phyloP scores from a whole-genome alignment of 1,139 yeast species.

The Yamadazyma atmosphaerica region DNA sequence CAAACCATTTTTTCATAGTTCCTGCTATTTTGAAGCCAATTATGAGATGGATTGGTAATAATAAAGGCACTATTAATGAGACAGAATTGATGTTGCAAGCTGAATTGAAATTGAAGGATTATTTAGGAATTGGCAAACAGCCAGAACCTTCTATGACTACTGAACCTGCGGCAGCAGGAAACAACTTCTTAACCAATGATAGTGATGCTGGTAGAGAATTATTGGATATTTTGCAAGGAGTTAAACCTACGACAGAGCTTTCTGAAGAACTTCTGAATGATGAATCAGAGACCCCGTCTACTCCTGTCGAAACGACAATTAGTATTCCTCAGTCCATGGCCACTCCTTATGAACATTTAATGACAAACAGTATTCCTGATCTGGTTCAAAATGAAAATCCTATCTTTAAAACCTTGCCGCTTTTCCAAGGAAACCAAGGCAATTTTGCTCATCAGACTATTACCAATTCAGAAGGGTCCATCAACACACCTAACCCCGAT shows the following conservation, averaged over 20 bases:
- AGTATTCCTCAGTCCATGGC: conserved; percentile 20
- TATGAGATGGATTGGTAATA: conserved; percentile 53
- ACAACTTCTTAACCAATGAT: background rate
- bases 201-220: conserved; percentile 77
- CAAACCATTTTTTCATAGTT: conserved; percentile 56
- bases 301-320: conserved; percentile 8
- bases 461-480: conserved; percentile 6
- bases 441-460: conserved; percentile 8
- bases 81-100: conserved; percentile 57
- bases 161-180: conserved; percentile 19
- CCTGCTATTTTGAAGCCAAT: conserved; percentile 63
- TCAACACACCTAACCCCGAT: conserved; percentile 43
- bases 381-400: conserved; percentile 26
- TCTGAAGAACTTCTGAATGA: conserved; percentile 2
- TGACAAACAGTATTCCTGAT: conserved; percentile 23
- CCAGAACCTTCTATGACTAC: conserved; percentile 15
- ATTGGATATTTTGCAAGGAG: conserved; percentile 60
- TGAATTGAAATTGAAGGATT: conserved; percentile 60
- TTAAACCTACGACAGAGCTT: conserved; percentile 20
- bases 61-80: conserved; percentile 54
- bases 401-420: conserved; percentile 22
- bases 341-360: conserved; percentile 18
- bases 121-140: conserved; percentile 53
- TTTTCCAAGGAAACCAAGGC: conserved; percentile 10
- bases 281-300: background rate